These are phyloP conservation scores for Astrothelium subdiscretum DNA, from an alignment of 495 filamentous ascomycete genomes.

Conservation along the genomic window DNA sequence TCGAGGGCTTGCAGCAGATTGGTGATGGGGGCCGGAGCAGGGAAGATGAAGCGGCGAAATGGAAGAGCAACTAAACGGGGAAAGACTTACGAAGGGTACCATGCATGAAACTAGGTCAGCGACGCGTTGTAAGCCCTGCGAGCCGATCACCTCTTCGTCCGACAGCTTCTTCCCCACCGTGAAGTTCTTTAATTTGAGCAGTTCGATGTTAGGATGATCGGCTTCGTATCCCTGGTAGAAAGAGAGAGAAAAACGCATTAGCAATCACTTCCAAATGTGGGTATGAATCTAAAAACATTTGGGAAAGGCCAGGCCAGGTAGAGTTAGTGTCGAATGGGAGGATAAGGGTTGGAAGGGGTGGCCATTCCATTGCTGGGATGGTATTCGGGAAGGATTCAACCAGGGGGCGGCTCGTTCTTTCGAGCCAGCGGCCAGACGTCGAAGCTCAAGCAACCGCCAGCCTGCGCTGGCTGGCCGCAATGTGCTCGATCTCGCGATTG, in stretches of 20 bases:
- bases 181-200: slow-evolving; percentile 67
- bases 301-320: neutral
- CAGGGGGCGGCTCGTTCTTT: neutral
- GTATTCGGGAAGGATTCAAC: slow-evolving; percentile 3
- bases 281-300: neutral
- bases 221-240: slow-evolving; percentile 53
- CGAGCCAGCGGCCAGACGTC: neutral
- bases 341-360: neutral
- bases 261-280: too few relatives aligned
- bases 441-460: neutral
- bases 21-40: neutral
- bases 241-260: neutral
- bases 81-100: slow-evolving; percentile 31
- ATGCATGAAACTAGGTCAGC: slow-evolving; percentile 22
- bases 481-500: neutral
- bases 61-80: neutral
- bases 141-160: slow-evolving; percentile 35
- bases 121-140: slow-evolving; percentile 23
- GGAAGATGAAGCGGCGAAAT: neutral
- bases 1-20: too few relatives aligned
- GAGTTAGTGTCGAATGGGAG: too few relatives aligned
- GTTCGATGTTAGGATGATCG: slow-evolving; percentile 60
- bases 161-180: slow-evolving; percentile 53
- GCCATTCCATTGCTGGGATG: neutral
- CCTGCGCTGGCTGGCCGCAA: neutral